phyloP scores from a whole-genome alignment of 805 yeast species.

The Starmerella stellata region DNA sequence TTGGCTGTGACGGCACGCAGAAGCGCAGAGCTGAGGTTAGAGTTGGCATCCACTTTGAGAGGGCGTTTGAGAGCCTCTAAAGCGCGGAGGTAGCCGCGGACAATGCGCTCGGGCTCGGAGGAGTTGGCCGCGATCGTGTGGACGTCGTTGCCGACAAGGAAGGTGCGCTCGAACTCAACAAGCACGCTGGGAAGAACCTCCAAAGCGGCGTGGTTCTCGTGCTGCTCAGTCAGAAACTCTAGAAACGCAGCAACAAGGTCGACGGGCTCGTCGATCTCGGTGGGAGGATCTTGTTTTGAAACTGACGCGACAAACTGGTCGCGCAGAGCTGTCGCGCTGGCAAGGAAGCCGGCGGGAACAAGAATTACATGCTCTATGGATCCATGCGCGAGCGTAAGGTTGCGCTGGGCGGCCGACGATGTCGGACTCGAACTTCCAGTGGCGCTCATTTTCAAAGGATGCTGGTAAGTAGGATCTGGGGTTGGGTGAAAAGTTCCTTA shows the following conservation, averaged over 20 bases:
- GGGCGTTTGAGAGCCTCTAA: conserved; percentile 34
- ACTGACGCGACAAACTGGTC: conserved; percentile 43
- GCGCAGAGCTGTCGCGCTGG: conserved; percentile 69
- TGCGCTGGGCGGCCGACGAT: conserved; percentile 43
- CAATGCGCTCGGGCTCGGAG: conserved; percentile 55
- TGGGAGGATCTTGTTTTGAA: conserved; percentile 6
- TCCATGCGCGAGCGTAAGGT: conserved; percentile 70
- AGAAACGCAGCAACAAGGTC: conserved; percentile 71
- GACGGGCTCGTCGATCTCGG: conserved; percentile 33
- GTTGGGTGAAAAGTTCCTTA: neutral
- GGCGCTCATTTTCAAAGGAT: conserved; percentile 11
- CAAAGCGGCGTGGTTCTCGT: conserved; percentile 21
- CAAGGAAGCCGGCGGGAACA: conserved; percentile 65
- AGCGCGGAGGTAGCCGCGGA: conserved; percentile 60
- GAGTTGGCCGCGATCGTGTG: conserved; percentile 71
- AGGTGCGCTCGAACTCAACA: conserved; percentile 69
- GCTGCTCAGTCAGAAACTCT: conserved; percentile 31
- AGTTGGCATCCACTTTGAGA: conserved; percentile 26
- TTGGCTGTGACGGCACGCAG: conserved; percentile 42
- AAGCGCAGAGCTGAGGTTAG: conserved; percentile 33
- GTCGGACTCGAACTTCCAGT: conserved; percentile 30
- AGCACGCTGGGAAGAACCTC: conserved; percentile 55
- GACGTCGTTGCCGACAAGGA: conserved; percentile 58
- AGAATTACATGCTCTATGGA: conserved; percentile 71
- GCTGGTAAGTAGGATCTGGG: neutral